Evolutionary conservation across 805 yeast genomes (phyloP), one percentile per base, ranked within the genome.

Genomic region (Helenozyma rhizophorensis): DNA sequence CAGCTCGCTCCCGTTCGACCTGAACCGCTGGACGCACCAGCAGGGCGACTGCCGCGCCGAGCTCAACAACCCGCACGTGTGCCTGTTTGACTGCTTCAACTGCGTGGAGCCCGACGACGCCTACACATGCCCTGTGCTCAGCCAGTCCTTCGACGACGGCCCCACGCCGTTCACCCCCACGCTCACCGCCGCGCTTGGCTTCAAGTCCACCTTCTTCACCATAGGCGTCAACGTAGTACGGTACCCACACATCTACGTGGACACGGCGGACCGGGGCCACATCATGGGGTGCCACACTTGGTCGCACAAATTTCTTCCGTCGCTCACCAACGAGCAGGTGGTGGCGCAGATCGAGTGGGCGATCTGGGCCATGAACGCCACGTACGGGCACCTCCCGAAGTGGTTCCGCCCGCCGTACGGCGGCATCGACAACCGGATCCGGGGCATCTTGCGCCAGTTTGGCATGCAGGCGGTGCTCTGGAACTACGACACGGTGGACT

Each of bases 351-450:
- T 90, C 23, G 81, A 89, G 57, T 90, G 98, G 98, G 80, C 94
- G 2, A 78, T 87, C 21, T 90, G 97, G 97, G 96, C 97, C 4
- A 85, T 89, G 88, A 89, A 90, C 62, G 96, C 96, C 1, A 88
- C 97, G 0, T 84, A 86, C 0, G 68, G 79, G 17, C 89, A 88
- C 49, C 54, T 84, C 8, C 98, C 98, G 6, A 82, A 81, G 50
- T 90, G 90, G 84, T 90, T 84, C 56, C 73, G 98, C 45, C 98
- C 98, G 0, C 98, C 98, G 1, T 90, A 86, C 53, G 98, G 97
- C 1, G 97, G 95, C 0, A 70, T 86, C 21, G 98, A 90, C 60
- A 81, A 88, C 54, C 65, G 97, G 33, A 83, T 90, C 1, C 65
- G 97, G 36, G 62, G 79, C 2, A 84, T 90, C 34, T 73, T 86